Evolutionary conservation across 495 filamentous ascomycete genomes (phyloP), one percentile per base, ranked within the genome.

Genomic region (Aspergillus funiculosus): DNA sequence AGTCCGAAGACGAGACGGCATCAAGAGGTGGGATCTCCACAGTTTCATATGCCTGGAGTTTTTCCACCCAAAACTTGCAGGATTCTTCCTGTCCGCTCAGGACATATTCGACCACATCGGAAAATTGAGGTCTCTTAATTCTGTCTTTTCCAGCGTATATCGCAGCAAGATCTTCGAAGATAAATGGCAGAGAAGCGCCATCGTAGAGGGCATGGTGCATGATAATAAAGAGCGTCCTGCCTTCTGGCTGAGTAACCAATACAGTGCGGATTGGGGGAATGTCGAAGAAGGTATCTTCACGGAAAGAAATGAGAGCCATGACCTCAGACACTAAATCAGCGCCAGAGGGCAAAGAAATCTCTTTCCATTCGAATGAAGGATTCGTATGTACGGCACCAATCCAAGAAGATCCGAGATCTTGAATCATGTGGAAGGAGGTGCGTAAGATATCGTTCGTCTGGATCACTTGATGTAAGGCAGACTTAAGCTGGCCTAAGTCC

Each of bases 121-220:
- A 46, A 48, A 63, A 66, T 9, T 56, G 56, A 0, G 58, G 59
- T 17, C 52, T 43, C 13, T 53, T 26, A 0, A 36, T 19, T 3
- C 51, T 53, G 4, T 47, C 17, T 13, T 51, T 45, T 7, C 62
- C 65, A 11, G 50, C 38, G 42, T 71, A 73, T 5, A 53, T 54
- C 2, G 46, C 57, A 24, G 64, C 65, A 11, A 90, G 64, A 27
- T 74, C 67, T n/a, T 73, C 66, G 8, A 95, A 68, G 0, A 95
- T 59, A 11, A 89, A 62, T 4, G 75, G 66, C 14, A 94, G 73
- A 39, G 87, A 91, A 56, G 75, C 85, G 6, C 85, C 90, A 62
- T 97, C 91, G 56, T 96, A 97, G 0, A 96, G 66, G 3, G 80
- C 87, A 58, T 97, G 91, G 56, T 91, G 83, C 21, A 94, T 73